Evolutionary conservation across 495 filamentous ascomycete genomes (phyloP).

Genomic region (Clohesyomyces aquaticus): DNA sequence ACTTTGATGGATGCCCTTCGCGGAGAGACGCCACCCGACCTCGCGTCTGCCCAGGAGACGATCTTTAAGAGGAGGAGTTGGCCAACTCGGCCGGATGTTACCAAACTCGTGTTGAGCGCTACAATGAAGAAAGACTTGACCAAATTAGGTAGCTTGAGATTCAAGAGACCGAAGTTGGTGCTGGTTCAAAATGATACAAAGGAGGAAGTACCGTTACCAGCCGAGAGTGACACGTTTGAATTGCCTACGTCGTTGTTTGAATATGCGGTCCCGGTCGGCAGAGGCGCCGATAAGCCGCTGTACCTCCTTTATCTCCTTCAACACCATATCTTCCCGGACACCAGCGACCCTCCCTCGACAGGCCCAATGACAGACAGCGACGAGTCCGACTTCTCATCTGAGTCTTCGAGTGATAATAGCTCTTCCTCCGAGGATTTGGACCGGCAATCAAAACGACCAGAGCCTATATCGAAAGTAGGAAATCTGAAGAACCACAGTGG

Average conservation of each 20-base stretch:
- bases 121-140: constrained; percentile 91
- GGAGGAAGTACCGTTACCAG: constrained; percentile 38
- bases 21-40: constrained; percentile 35
- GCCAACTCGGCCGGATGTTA: constrained; percentile 50
- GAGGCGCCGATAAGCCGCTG: constrained; percentile 80
- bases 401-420: constrained; percentile 28
- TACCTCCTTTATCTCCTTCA: constrained; percentile 68
- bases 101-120: constrained; percentile 84
- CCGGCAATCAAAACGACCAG: neutral
- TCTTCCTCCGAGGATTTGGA: constrained; percentile 21
- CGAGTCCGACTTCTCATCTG: constrained; percentile 39
- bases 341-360: constrained; percentile 21
- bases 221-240: constrained; percentile 51
- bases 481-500: constrained; percentile 12
- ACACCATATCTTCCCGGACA: constrained; percentile 39
- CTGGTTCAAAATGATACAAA: constrained; percentile 63
- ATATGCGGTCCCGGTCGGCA: constrained; percentile 71
- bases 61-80: constrained; percentile 56
- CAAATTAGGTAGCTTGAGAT: constrained; percentile 71
- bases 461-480: neutral
- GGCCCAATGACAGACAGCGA: neutral
- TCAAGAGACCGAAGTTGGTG: constrained; percentile 75
- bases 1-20: constrained; percentile 69
- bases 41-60: constrained; percentile 42
- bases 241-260: constrained; percentile 74